Base-by-base conservation (phyloP, 352 stramenopile species). In the Chrysophaeum taylorii region DNA sequence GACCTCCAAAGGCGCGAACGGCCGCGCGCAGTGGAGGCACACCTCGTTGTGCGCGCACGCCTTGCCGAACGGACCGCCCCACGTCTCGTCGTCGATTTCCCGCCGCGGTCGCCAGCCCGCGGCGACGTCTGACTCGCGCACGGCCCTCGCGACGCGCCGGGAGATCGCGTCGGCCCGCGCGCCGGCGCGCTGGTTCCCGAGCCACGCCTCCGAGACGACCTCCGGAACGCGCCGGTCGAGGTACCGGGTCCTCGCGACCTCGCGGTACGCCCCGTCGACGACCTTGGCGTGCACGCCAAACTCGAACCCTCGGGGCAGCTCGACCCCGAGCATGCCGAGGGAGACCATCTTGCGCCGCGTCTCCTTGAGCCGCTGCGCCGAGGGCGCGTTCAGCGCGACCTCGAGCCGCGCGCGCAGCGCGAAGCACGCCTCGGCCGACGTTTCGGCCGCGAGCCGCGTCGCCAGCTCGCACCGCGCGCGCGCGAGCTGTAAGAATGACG, bases 21-120 rank as follows among this genome's bases (percentile, higher is more conserved):
- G 84, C 29, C 87, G 83, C 70, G 93, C 52, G 14, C 82, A 71
- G 37, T 94, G 85, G 81, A 94, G 82, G 35, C 91, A 86, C 18
- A 94, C 85, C 77, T 94, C 88, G 77, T 94, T 94, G 77, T 94
- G 88, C 16, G 82, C 86, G 64, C 88, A 94, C 5, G 78, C 79
- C 62, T 94, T 94, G 57, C 88, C 88, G 60, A 82, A 93, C 33
- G 68, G 76, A 31, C 88, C 88, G 48, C 88, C 88, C 88, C 88
- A 94, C 54, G 81, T 79, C 39, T 81, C 84, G 33, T 73, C 37
- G 69, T 92, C 88, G 18, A 86, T 84, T 42, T 88, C 75, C 42
- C 83, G 80, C 72, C 93, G 92, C 0, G 87, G 86, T 18, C 69
- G 64, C 87, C 87, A 93, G 43, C 81, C 70, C n/a, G 75, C 70